Evolutionary conservation across 2,329 filamentous ascomycete species (phyloP).

Genomic region (Paecilomyces sp.): DNA sequence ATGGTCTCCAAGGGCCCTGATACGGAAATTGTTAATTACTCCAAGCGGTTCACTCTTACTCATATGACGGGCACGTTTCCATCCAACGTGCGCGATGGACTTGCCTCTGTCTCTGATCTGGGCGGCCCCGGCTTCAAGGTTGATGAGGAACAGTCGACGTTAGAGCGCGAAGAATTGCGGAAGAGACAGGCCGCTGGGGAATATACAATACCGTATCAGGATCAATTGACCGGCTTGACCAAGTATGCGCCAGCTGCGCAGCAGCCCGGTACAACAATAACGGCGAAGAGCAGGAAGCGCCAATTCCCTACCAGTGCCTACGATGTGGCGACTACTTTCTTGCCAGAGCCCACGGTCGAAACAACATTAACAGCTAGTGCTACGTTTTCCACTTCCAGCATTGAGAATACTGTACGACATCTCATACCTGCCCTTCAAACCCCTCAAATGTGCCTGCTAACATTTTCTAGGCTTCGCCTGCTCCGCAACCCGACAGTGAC

Average conservation of each 20-base stretch:
- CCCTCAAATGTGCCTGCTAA: conserved; percentile 2
- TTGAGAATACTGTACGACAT: conserved; percentile 52
- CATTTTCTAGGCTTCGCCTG: conserved; percentile 44
- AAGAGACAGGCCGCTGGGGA: conserved; percentile 22
- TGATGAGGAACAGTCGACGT: conserved; percentile 9
- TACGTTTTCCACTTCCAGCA: conserved; percentile 45
- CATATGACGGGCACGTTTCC: conserved; percentile 58
- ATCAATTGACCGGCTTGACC: conserved; percentile 48
- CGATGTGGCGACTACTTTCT: conserved; percentile 43
- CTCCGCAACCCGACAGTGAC: conserved; percentile 43
- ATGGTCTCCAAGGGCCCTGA: conserved; percentile 50
- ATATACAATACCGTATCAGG: conserved; percentile 44
- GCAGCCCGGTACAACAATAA: conserved; percentile 53
- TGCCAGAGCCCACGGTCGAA: conserved; percentile 39
- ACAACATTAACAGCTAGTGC: conserved; percentile 46
- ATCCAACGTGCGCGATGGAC: conserved; percentile 21
- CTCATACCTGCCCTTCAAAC: not conserved
- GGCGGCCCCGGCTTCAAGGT: conserved; percentile 9
- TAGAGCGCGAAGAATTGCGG: conserved; percentile 17
- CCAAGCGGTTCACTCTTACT: conserved; percentile 55
- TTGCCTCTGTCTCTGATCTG: conserved; percentile 14
- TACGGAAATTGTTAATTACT: conserved; percentile 54
- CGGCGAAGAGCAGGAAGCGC: conserved; percentile 42
- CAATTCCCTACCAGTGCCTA: conserved; percentile 51
- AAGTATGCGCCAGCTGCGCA: conserved; percentile 57